Percentiles rank a stretch among this genome's conserved stretches.
These are phyloP conservation scores for Ascoidea rubescens DNA, from an alignment of 805 yeast genomes.

Conservation along the genomic window DNA sequence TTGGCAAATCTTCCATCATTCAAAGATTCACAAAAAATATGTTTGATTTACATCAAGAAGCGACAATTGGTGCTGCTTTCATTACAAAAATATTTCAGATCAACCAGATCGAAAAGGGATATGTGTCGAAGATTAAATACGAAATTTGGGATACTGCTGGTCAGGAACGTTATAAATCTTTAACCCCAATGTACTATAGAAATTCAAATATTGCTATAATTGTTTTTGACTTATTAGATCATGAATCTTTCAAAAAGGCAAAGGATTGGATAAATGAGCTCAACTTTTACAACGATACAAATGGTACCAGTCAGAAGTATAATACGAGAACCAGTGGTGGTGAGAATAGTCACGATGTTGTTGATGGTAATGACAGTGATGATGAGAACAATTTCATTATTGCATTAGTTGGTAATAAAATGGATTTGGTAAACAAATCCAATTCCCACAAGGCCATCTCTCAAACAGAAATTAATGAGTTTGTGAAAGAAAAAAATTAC, in stretches of 20 bases:
- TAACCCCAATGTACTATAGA: conserved; percentile 76
- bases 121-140: conserved; percentile 27
- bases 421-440: conserved; percentile 32
- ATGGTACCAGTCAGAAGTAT: not conserved
- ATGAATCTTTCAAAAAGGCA: conserved; percentile 62
- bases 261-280: conserved; percentile 84
- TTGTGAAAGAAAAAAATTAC: conserved; percentile 37
- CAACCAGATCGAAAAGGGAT: conserved; percentile 8
- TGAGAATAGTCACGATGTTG: conserved; percentile 11
- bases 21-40: conserved; percentile 53
- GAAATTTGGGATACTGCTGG: conserved; percentile 95
- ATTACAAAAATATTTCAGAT: conserved; percentile 60
- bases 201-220: conserved; percentile 73
- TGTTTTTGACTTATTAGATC: conserved; percentile 68
- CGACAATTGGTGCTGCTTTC: conserved; percentile 96
- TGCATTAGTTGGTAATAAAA: conserved; percentile 76
- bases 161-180: conserved; percentile 67
- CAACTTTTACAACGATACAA: conserved; percentile 33
- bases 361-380: conserved; percentile 21
- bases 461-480: conserved; percentile 10
- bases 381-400: conserved; percentile 52
- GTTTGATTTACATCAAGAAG: conserved; percentile 22
- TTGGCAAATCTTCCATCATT: conserved; percentile 62
- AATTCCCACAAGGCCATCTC: not conserved
- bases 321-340: conserved; percentile 16